Evolutionary conservation across 805 yeast species (phyloP).

Genomic region (Wickerhamiella brachini): DNA sequence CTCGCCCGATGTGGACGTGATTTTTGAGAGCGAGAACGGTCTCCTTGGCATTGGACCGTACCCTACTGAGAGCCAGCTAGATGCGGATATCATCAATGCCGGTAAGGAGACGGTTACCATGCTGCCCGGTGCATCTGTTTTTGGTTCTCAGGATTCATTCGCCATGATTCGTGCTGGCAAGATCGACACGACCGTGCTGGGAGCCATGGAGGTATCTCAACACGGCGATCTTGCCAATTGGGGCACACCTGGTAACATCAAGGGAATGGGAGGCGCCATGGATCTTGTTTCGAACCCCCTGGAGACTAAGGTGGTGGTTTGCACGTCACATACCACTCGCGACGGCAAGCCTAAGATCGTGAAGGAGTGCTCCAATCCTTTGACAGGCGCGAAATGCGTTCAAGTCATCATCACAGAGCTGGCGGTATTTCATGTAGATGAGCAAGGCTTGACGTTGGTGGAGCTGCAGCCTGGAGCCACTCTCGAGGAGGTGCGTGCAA

Average conservation of each 20-base stretch:
- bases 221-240: slow-evolving; percentile 40
- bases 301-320: slow-evolving; percentile 32
- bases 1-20: slow-evolving; percentile 26
- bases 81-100: slow-evolving; percentile 36
- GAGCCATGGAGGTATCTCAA: slow-evolving; percentile 37
- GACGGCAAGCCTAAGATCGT: slow-evolving; percentile 36
- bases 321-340: slow-evolving; percentile 36
- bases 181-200: slow-evolving; percentile 32
- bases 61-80: slow-evolving; percentile 30
- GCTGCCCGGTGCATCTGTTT: slow-evolving; percentile 33
- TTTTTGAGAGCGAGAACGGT: slow-evolving; percentile 37
- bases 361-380: slow-evolving; percentile 31
- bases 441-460: slow-evolving; percentile 27
- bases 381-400: slow-evolving; percentile 35
- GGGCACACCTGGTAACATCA: slow-evolving; percentile 38
- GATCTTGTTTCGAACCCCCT: slow-evolving; percentile 36
- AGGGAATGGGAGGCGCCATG: slow-evolving; percentile 46
- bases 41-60: slow-evolving; percentile 38
- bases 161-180: slow-evolving; percentile 37
- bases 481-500: slow-evolving; percentile 28
- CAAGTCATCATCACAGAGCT: slow-evolving; percentile 32
- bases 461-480: slow-evolving; percentile 31
- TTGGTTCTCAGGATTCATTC: slow-evolving; percentile 39
- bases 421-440: slow-evolving; percentile 36
- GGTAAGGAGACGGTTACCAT: slow-evolving; percentile 40